Evolutionary conservation across 2,329 filamentous ascomycete species (phyloP).

Genomic region (Fusarium foetens): DNA sequence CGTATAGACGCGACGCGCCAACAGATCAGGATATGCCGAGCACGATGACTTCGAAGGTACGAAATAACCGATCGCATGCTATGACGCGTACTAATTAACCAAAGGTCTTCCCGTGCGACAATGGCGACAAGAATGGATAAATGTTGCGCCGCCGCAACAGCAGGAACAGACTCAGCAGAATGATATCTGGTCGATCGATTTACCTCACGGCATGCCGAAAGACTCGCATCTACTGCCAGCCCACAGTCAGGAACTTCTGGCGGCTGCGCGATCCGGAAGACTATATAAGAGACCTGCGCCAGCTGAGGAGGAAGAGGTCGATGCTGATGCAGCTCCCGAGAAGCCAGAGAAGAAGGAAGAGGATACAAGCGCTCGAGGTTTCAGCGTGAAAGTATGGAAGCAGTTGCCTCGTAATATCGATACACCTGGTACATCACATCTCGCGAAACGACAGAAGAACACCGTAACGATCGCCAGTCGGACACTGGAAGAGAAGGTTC

Average conservation of each 20-base stretch:
- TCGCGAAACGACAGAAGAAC: conserved; percentile 71
- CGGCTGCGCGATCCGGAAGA: conserved; percentile 80
- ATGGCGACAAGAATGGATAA: conserved; percentile 81
- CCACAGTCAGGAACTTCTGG: conserved; percentile 84
- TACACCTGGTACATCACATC: conserved; percentile 60
- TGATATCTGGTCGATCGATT: conserved; percentile 78
- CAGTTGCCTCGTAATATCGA: conserved; percentile 69
- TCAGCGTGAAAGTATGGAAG: conserved; percentile 69
- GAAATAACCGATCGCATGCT: conserved; percentile 1
- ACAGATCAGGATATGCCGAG: conserved; percentile 65
- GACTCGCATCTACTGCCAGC: conserved; percentile 81
- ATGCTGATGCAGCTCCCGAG: conserved; percentile 59
- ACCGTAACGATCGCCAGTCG: conserved; percentile 67
- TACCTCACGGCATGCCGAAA: conserved; percentile 83
- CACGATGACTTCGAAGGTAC: conserved; percentile 71
- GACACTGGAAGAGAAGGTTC: conserved; percentile 56
- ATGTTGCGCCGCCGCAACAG: conserved; percentile 71
- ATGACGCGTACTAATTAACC: conserved; percentile 48
- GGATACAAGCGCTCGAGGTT: conserved; percentile 64
- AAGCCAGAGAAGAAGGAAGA: conserved; percentile 72
- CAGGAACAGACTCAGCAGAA: conserved; percentile 71
- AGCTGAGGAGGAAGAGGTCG: conserved; percentile 67
- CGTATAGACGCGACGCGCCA: conserved; percentile 65
- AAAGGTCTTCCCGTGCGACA: conserved; percentile 86
- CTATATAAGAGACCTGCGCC: conserved; percentile 78